These are phyloP conservation scores for Haberlea rhodopensis DNA, from an alignment of 257 asterid species.

Conservation along the genomic window DNA sequence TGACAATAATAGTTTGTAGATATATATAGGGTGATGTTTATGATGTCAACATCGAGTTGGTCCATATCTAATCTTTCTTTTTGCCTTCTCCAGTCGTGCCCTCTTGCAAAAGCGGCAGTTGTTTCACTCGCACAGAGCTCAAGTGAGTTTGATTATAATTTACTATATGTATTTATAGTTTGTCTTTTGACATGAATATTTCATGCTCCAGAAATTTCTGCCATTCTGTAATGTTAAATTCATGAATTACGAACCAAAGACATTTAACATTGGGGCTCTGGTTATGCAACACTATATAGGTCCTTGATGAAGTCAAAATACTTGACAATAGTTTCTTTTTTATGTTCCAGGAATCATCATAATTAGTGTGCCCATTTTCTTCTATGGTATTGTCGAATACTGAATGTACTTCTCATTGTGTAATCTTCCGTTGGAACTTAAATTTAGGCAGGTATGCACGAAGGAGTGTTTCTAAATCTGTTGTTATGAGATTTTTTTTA, in stretches of 20 bases:
- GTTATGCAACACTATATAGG: conserved; percentile 3
- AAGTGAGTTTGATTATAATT: conserved; percentile 50
- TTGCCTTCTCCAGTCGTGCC: conserved; percentile 55
- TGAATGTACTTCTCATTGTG: conserved; percentile 7
- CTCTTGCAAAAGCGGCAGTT: conserved; percentile 95
- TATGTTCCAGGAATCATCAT: conserved; percentile 16
- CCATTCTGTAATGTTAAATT: conserved; percentile 1
- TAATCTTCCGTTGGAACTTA: conserved; percentile 1
- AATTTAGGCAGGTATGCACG: conserved; percentile 13
- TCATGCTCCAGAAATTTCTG: conserved; percentile 13
- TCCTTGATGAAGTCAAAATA: conserved; percentile 3
- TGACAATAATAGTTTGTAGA: conserved; percentile 15
- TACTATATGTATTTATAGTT: conserved; percentile 15
- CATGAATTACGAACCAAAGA: conserved; percentile 16
- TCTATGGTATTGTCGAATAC: conserved; percentile 1
- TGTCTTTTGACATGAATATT: conserved; percentile 6
- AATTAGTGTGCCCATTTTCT: conserved; percentile 13
- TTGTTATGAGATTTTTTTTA: not conserved
- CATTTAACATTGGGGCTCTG: conserved; percentile 6
- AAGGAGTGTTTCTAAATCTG: not conserved
- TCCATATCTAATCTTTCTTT: conserved; percentile 1
- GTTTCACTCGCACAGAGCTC: conserved; percentile 98
- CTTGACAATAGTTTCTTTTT: conserved; percentile 1
- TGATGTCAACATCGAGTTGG: not conserved
- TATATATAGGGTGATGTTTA: conserved; percentile 2